Evolutionary conservation across 345 rosid genomes (phyloP).

Genomic region (Ailanthus altissimus): DNA sequence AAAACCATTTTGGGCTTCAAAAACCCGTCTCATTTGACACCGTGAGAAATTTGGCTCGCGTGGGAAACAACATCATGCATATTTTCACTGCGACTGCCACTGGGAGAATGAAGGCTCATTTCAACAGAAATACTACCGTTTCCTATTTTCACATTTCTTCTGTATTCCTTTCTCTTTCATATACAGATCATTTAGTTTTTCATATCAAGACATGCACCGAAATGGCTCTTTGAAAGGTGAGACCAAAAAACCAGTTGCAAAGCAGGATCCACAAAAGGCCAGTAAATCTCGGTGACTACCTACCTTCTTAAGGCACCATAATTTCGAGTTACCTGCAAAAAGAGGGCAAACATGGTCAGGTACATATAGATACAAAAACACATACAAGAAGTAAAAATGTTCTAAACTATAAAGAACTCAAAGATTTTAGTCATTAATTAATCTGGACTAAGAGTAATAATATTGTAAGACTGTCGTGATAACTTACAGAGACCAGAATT

Average conservation of each 20-base stretch:
- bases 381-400: neutral
- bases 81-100: neutral
- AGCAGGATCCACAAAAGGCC: neutral
- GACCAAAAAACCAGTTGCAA: neutral
- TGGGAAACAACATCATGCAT: neutral
- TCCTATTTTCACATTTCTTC: neutral
- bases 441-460: neutral
- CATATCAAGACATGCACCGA: neutral
- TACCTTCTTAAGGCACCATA: constrained; percentile 89
- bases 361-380: neutral
- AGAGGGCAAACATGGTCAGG: neutral
- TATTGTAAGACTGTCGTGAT: neutral
- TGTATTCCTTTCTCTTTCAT: neutral
- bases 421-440: neutral
- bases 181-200: neutral
- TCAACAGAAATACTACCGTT: neutral
- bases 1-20: no score
- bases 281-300: neutral
- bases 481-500: neutral
- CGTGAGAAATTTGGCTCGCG: neutral
- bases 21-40: no score
- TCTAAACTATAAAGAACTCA: neutral
- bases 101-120: neutral
- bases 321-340: constrained; percentile 66
- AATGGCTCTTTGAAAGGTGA: neutral